Evolutionary conservation across 169 alveolate genomes (phyloP), one percentile per base, ranked within the genome.

Genomic region (Perkinsus marinus): DNA sequence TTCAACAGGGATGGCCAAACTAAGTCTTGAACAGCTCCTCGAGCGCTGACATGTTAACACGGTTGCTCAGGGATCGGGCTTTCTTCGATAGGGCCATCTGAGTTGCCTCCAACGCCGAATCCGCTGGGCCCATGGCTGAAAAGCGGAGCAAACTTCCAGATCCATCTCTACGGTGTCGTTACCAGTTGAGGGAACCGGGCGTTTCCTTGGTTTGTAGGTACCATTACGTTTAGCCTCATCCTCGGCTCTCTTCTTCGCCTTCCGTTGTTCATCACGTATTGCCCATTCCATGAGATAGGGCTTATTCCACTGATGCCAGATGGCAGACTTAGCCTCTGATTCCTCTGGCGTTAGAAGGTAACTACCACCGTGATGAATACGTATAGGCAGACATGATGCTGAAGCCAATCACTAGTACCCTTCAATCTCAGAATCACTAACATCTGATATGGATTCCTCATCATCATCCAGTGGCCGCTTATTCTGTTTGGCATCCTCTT

Each of bases 281-380:
- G 79, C 79, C 79, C 79, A 57, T 57, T 57, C 79, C 79, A 57
- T 57, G 9, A 57, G 34, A 26, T 57, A 57, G 26, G 79, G 79
- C 22, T 57, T 57, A 16, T 57, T 57, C 79, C 79, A 57, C 79
- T 57, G 79, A 16, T 36, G 90, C 94, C 94, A 92, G 68, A 92
- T 90, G n/a, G 91, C 92, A n/a, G 94, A 92, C 90, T 92, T 92
- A 7, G 94, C 92, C 22, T 90, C 90, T 37, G 90, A 17, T 37
- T 92, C 94, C n/a, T 68, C 69, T 37, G 79, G 92, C 39, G 69
- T 92, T 34, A 92, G 89, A 37, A 92, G 91, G 39, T 68, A 68
- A 34, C 91, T 39, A 68, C 19, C 39, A 47, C 6, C 43, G 36
- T 2, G 30, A 39, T 46, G 34, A 89, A 37, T n/a, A n/a, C n/a